Evolutionary conservation across 2,329 filamentous ascomycete genomes (phyloP).

Genomic region (Sarocladium oryzae): DNA sequence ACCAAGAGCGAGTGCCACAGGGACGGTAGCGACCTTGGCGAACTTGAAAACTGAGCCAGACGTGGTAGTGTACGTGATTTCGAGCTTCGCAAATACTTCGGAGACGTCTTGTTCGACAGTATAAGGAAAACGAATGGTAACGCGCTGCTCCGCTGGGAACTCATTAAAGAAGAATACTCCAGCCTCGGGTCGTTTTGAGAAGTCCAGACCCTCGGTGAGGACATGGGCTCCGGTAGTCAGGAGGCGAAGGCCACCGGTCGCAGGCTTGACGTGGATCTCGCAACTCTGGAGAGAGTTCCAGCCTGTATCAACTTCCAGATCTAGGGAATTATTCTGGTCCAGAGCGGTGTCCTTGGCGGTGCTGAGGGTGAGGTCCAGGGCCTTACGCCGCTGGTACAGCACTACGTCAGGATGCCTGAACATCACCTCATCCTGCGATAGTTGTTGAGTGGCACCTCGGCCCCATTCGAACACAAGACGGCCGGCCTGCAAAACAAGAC

Average conservation of each 20-base stretch:
- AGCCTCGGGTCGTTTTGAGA: conserved; percentile 44
- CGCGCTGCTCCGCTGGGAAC: conserved; percentile 35
- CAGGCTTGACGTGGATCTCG: conserved; percentile 55
- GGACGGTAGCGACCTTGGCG: conserved; percentile 51
- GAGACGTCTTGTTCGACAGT: conserved; percentile 71
- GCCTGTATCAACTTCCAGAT: conserved; percentile 66
- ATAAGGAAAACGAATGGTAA: conserved; percentile 69
- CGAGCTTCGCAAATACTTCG: conserved; percentile 67
- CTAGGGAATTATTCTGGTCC: conserved; percentile 69
- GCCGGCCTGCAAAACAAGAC: conserved; percentile 56
- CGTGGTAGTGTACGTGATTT: conserved; percentile 65
- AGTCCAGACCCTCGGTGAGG: conserved; percentile 23
- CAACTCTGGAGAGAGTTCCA: conserved; percentile 61
- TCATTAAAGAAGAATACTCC: conserved; percentile 45
- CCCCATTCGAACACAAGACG: conserved; percentile 64
- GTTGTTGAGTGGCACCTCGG: conserved; percentile 43
- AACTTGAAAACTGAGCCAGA: conserved; percentile 41
- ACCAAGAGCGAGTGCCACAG: conserved; percentile 73
- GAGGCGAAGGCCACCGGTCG: conserved; percentile 59
- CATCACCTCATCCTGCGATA: conserved; percentile 40
- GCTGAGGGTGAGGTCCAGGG: conserved; percentile 61
- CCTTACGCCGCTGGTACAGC: conserved; percentile 64
- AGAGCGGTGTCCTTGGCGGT: conserved; percentile 69
- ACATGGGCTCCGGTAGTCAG: conserved; percentile 54
- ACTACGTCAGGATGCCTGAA: conserved; percentile 56